phyloP scores from a whole-genome alignment of 305 asterid species.

The Solanum hybrid region DNA sequence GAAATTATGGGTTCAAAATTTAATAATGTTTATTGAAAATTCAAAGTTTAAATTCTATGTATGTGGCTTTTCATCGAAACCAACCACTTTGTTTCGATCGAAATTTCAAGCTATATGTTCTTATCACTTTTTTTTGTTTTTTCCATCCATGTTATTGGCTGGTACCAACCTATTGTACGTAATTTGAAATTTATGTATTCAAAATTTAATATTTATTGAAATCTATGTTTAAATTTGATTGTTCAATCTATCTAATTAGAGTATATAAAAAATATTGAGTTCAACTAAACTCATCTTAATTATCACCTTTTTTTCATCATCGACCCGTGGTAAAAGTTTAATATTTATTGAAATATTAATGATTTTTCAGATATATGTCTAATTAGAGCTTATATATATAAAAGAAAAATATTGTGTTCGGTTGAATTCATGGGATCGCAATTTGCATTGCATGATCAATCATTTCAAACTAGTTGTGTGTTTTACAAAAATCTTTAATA shows the following conservation, averaged over 20 bases:
- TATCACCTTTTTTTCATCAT: too few species aligned
- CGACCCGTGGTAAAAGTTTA: too few species aligned
- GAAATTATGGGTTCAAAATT: neutral
- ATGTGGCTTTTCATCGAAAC: neutral
- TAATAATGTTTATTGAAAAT: neutral
- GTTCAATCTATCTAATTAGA: neutral
- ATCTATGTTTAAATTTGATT: neutral
- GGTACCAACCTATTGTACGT: neutral
- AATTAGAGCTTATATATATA: too few species aligned
- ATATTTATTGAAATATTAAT: too few species aligned
- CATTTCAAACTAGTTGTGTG: neutral
- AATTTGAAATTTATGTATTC: neutral
- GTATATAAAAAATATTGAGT: neutral
- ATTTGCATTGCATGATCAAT: neutral
- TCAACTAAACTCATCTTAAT: too few species aligned
- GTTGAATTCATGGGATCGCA: neutral
- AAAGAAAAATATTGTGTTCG: too few species aligned
- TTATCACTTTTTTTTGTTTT: neutral
- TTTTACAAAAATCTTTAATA: neutral
- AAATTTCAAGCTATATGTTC: neutral
- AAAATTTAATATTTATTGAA: neutral
- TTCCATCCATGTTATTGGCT: neutral
- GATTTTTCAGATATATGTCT: too few species aligned
- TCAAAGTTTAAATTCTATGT: too few species aligned
- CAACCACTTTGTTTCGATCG: neutral